Conservation (phyloP, 805 yeast species). For the Suhomyces xylopsoci region DNA sequence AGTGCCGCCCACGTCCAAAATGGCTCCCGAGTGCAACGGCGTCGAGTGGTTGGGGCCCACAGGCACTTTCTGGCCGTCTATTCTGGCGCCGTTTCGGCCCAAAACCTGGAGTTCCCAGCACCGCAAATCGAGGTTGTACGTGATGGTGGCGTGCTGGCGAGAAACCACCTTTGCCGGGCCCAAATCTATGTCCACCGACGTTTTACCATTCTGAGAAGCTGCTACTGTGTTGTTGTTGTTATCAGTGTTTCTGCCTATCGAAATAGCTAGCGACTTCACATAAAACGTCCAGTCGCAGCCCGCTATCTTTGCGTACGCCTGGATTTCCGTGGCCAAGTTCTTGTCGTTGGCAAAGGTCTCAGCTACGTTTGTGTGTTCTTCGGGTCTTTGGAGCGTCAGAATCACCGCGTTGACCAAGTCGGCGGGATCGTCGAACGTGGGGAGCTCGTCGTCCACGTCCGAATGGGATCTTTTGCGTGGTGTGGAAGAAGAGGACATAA, state of each 20-base stretch:
- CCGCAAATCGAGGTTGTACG: slow-evolving; percentile 69
- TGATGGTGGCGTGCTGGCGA: slow-evolving; percentile 82
- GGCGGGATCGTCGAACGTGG: slow-evolving; percentile 52
- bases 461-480: slow-evolving; percentile 27
- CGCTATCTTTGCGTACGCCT: slow-evolving; percentile 95
- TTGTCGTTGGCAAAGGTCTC: slow-evolving; percentile 69
- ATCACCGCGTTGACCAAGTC: slow-evolving; percentile 75
- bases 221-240: slow-evolving; percentile 2
- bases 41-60: slow-evolving; percentile 50
- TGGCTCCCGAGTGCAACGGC: slow-evolving; percentile 78
- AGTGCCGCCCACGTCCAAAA: slow-evolving; percentile 92
- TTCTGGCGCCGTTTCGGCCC: slow-evolving; percentile 92
- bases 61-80: slow-evolving; percentile 65
- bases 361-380: slow-evolving; percentile 72
- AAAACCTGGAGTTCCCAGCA: slow-evolving; percentile 81
- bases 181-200: slow-evolving; percentile 85
- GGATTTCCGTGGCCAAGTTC: slow-evolving; percentile 73
- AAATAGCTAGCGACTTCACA: slow-evolving; percentile 70
- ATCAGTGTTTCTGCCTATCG: slow-evolving; percentile 84
- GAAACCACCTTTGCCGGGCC: slow-evolving; percentile 98
- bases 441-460: slow-evolving; percentile 25
- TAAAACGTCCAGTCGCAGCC: slow-evolving; percentile 93
- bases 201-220: too few species aligned
- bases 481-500: slow-evolving; percentile 23
- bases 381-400: slow-evolving; percentile 65